Evolutionary conservation across 257 asterid species (phyloP).

Genomic region (Penstemon barbatus): DNA sequence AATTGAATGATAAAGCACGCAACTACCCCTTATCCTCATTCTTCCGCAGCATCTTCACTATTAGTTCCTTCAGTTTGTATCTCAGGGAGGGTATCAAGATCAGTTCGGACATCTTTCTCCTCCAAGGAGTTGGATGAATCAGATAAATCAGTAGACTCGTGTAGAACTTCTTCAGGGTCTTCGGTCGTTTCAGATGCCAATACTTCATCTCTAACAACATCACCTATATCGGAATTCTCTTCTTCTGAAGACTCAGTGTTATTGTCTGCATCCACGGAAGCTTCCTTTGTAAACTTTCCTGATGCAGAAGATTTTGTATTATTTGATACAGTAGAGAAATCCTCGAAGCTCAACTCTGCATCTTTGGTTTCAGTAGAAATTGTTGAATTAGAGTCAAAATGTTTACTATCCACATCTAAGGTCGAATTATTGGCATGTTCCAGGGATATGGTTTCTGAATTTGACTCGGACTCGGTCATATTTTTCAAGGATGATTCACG

Average conservation of each 20-base stretch:
- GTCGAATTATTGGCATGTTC: slow-evolving; percentile 27
- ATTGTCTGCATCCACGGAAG: slow-evolving; percentile 34
- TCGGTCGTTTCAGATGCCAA: slow-evolving; percentile 33
- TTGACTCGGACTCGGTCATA: slow-evolving; percentile 33
- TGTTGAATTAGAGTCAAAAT: slow-evolving; percentile 30
- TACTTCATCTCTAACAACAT: slow-evolving; percentile 37
- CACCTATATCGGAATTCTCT: slow-evolving; percentile 34
- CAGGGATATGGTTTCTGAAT: slow-evolving; percentile 23
- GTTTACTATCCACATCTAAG: slow-evolving; percentile 21
- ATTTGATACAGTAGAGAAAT: slow-evolving; percentile 23
- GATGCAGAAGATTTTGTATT: slow-evolving; percentile 28
- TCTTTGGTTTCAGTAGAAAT: slow-evolving; percentile 22
- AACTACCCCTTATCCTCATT: slow-evolving; percentile 39
- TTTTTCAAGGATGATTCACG: slow-evolving; percentile 36
- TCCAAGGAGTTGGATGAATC: slow-evolving; percentile 52
- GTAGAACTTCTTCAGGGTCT: slow-evolving; percentile 49
- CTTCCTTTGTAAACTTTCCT: slow-evolving; percentile 27
- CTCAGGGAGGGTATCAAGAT: slow-evolving; percentile 68
- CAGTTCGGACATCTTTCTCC: slow-evolving; percentile 53
- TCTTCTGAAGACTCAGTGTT: slow-evolving; percentile 30
- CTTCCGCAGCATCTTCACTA: slow-evolving; percentile 67
- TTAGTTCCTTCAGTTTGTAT: slow-evolving; percentile 62
- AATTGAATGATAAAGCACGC: slow-evolving; percentile 13
- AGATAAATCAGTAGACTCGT: slow-evolving; percentile 56
- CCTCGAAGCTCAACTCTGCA: slow-evolving; percentile 19